Conservation (phyloP, 192 early-diverging fungal species). For the Rhizophagus prolifer region DNA sequence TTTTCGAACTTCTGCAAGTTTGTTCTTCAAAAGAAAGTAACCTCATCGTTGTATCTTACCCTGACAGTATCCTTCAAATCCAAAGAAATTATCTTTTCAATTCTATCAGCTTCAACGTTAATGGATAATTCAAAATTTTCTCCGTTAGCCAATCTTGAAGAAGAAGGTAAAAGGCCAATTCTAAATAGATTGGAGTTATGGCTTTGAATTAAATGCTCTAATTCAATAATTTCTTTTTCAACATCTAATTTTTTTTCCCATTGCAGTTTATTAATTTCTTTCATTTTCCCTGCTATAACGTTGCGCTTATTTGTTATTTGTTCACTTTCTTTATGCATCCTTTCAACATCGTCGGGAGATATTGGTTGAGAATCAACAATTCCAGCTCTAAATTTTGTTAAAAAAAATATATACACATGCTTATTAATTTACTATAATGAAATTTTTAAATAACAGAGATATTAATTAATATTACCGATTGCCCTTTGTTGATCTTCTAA, state of each 20-base stretch:
- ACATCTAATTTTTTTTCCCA: slow-evolving; percentile 71
- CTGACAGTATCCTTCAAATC: slow-evolving; percentile 11
- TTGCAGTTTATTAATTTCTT: slow-evolving; percentile 55
- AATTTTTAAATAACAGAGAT: neutral
- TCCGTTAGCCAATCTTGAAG: neutral
- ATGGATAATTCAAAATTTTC: slow-evolving; percentile 13
- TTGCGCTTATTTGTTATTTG: slow-evolving; percentile 59
- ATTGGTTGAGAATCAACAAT: slow-evolving; percentile 75
- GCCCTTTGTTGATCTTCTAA: slow-evolving; percentile 47
- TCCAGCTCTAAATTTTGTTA: neutral
- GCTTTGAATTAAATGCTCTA: slow-evolving; percentile 54
- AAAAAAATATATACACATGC: too few relatives aligned
- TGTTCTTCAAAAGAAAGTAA: neutral
- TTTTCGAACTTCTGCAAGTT: slow-evolving; percentile 7
- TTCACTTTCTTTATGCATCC: slow-evolving; percentile 77
- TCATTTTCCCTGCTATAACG: slow-evolving; percentile 48
- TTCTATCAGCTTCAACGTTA: neutral
- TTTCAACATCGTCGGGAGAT: slow-evolving; percentile 75
- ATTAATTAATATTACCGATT: slow-evolving; percentile 5
- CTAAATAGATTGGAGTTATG: slow-evolving; percentile 43
- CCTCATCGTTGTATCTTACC: neutral
- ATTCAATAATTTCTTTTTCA: slow-evolving; percentile 66
- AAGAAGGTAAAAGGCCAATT: slow-evolving; percentile 10
- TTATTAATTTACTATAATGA: neutral
- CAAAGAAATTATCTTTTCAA: slow-evolving; percentile 14